phyloP scores from a whole-genome alignment of 1,284 basidiomycete species.

The Sphaerobolus stellatus region DNA sequence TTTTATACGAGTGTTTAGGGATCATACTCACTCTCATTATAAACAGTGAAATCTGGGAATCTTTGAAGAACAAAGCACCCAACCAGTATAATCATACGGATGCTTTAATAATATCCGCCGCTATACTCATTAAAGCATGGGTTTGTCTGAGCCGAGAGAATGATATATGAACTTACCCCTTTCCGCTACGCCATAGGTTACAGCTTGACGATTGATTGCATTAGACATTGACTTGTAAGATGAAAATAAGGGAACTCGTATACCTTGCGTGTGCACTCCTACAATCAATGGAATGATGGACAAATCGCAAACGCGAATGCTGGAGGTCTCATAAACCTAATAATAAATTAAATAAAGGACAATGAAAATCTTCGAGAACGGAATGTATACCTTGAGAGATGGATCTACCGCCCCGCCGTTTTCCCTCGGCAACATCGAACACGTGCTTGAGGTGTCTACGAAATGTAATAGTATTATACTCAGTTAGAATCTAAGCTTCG shows the following conservation, averaged over 20 bases:
- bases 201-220: neutral
- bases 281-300: slow-evolving; percentile 5
- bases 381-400: slow-evolving; percentile 42
- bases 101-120: neutral
- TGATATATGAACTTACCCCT: neutral
- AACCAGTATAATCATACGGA: too few species aligned
- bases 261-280: slow-evolving; percentile 12
- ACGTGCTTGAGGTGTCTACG: slow-evolving; percentile 41
- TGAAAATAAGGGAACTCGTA: neutral
- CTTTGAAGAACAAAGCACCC: too few species aligned
- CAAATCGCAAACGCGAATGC: slow-evolving; percentile 8
- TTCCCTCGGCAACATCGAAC: slow-evolving; percentile 59
- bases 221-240: neutral
- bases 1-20: too few species aligned
- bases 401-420: slow-evolving; percentile 60
- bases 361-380: neutral
- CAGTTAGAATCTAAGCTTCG: neutral
- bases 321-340: slow-evolving; percentile 10
- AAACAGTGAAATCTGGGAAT: too few species aligned
- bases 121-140: neutral
- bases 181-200: neutral
- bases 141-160: neutral
- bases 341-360: slow-evolving; percentile 16
- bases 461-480: neutral
- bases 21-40: too few species aligned